Evolutionary conservation across 164 flowering plant species (phyloP), one percentile per base, ranked within the genome.

Genomic region (Macadamia integrifolia): DNA sequence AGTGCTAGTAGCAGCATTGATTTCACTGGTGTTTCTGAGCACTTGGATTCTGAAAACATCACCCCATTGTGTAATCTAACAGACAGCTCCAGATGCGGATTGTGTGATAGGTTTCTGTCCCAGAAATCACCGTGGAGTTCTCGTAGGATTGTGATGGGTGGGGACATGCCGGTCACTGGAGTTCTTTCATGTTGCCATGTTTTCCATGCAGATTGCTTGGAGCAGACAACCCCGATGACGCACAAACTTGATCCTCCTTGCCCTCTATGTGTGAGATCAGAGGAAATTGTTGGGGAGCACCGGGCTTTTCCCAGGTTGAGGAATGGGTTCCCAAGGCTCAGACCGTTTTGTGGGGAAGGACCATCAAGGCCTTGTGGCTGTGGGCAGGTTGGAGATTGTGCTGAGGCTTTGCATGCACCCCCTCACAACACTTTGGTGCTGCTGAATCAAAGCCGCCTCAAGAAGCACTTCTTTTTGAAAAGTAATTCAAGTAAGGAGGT

Each of bases 61-160:
- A 70, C 64, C 55, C 70, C 67, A 61, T 66, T 83, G 6, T 60
- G n/a, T 58, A 74, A 60, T 71, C 67, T 60, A n/a, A 67, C 87
- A 58, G 88, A 82, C 61, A 73, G 73, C 44, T 80, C 72, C 61
- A 86, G 75, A 79, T 93, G 97, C 65, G 86, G 87, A 40, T 69
- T 90, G 60, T 93, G 98, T 71, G 93, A 85, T 35, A 84, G 85
- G 68, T 77, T 81, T 62, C 83, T 93, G 46, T 85, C 87, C 23
- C 98, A 90, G 75, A 88, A 88, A 70, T 93, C 98, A 0, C 98
- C 93, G 6, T 90, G 93, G 93, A 83, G 96, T 71, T 88, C 93
- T 65, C 87, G 85, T 32, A 72, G 89, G 50, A 89, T 93, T 60
- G 80, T 90, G 28, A 83, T 85, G 73, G 83, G 88, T 71, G 91